phyloP scores from a whole-genome alignment of 352 stramenopile species.

The Globisporangium nagaii region DNA sequence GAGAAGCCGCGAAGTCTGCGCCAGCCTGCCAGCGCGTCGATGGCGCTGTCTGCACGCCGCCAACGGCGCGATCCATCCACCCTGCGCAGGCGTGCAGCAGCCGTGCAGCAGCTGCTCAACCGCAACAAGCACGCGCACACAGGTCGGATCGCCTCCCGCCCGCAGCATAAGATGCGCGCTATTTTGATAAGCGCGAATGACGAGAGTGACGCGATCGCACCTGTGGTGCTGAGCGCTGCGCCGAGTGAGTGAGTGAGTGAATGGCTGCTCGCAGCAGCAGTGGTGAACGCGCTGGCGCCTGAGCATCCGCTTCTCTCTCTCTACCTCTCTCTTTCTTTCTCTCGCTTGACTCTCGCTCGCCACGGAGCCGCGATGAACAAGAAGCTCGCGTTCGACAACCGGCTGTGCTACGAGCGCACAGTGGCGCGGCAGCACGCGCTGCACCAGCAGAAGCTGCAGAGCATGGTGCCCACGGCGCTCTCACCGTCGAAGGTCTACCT shows the following conservation, averaged over 20 bases:
- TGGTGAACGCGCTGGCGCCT: background rate
- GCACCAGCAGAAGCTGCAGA: conserved; percentile 63
- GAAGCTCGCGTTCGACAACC: conserved; percentile 74
- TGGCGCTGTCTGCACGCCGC: too few species aligned
- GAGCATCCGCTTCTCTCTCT: background rate
- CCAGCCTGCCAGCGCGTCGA: too few species aligned
- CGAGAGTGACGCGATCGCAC: too few species aligned
- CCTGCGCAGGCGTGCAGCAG: too few species aligned
- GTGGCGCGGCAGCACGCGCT: conserved; percentile 53
- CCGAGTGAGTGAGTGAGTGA: background rate
- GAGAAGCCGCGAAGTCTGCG: too few species aligned
- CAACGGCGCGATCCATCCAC: too few species aligned
- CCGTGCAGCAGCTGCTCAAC: too few species aligned
- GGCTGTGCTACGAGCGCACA: conserved; percentile 76
- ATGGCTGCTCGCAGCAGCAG: background rate
- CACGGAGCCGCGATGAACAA: conserved; percentile 45
- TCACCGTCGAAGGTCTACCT: conserved; percentile 58
- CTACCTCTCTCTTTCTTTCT: background rate
- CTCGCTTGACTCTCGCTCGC: background rate
- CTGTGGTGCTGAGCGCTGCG: too few species aligned
- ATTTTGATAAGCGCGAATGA: too few species aligned
- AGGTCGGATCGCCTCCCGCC: too few species aligned
- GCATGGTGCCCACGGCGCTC: conserved; percentile 45
- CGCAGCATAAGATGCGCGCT: too few species aligned
- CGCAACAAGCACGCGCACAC: too few species aligned